Conservation (phyloP, 2,329 filamentous ascomycete species). For the Claviceps sp. region DNA sequence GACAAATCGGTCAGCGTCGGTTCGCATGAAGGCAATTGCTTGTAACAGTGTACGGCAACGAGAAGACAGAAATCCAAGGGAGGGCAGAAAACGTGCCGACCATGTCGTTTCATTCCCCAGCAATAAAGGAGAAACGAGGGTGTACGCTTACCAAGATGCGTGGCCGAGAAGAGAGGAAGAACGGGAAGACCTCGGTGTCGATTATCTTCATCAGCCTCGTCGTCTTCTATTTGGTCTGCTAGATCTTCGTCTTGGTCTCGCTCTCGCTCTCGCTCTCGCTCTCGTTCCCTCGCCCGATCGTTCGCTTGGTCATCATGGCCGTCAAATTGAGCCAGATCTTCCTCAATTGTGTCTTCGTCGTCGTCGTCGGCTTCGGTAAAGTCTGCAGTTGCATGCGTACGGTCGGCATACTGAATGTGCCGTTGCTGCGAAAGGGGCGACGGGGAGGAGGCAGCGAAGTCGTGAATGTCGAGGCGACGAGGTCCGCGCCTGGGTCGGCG, state of each 20-base stretch:
- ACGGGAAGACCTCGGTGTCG: slow-evolving; percentile 26
- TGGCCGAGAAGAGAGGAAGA: slow-evolving; percentile 68
- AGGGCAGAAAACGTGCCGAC: too few species aligned
- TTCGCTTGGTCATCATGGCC: slow-evolving; percentile 33
- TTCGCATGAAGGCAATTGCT: background rate
- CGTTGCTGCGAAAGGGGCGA: slow-evolving; percentile 16
- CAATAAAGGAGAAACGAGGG: too few species aligned
- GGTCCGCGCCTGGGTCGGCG: slow-evolving; percentile 19
- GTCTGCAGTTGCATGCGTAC: slow-evolving; percentile 45
- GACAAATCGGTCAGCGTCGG: slow-evolving; percentile 2
- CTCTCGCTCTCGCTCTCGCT: slow-evolving; percentile 15
- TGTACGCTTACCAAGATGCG: slow-evolving; percentile 51
- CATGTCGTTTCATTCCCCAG: too few species aligned
- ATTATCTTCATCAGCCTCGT: slow-evolving; percentile 21
- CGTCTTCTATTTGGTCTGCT: slow-evolving; percentile 20
- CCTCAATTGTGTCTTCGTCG: slow-evolving; percentile 27
- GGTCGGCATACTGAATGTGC: slow-evolving; percentile 14
- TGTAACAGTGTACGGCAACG: background rate
- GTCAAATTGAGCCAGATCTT: slow-evolving; percentile 20
- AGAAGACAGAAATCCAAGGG: too few species aligned
- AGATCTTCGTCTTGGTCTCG: slow-evolving; percentile 35
- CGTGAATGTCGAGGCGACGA: slow-evolving; percentile 19
- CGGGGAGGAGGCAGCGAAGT: slow-evolving; percentile 19
- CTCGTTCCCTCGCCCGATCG: slow-evolving; percentile 32
- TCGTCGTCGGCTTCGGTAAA: slow-evolving; percentile 51